These are phyloP conservation scores for Ilyonectria sp. DNA, from an alignment of 2,329 filamentous ascomycete species.

Conservation along the genomic window DNA sequence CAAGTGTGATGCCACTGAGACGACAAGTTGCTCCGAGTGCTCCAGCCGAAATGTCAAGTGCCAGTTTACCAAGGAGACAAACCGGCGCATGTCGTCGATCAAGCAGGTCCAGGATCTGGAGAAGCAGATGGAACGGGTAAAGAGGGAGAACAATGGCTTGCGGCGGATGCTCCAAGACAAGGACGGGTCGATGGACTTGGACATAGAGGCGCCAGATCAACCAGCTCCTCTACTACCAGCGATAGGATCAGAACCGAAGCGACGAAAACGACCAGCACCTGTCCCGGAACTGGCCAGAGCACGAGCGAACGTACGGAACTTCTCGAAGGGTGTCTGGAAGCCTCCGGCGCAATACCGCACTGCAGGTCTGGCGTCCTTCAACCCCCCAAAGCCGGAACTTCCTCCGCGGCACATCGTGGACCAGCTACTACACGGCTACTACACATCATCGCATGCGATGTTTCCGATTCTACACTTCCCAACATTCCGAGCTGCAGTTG, in stretches of 20 bases:
- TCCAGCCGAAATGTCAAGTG: slow-evolving; percentile 97
- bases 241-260: slow-evolving; percentile 76
- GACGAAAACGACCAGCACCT: slow-evolving; percentile 72
- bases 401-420: slow-evolving; percentile 81
- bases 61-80: slow-evolving; percentile 99
- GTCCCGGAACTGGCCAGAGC: slow-evolving; percentile 81
- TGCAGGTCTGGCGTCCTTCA: slow-evolving; percentile 63
- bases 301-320: slow-evolving; percentile 79
- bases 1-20: slow-evolving; percentile 97
- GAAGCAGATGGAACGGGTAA: slow-evolving; percentile 86
- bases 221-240: slow-evolving; percentile 72
- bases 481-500: slow-evolving; percentile 82
- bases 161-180: slow-evolving; percentile 73
- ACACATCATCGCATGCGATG: slow-evolving; percentile 81
- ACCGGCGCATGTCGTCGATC: slow-evolving; percentile 98
- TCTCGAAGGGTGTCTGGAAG: slow-evolving; percentile 85
- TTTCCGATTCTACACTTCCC: slow-evolving; percentile 93
- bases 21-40: slow-evolving; percentile 96
- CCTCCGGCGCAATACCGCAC: slow-evolving; percentile 78
- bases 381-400: slow-evolving; percentile 72
- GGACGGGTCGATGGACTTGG: slow-evolving; percentile 66
- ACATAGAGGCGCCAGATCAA: slow-evolving; percentile 64
- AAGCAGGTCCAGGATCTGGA: slow-evolving; percentile 99
- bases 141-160: slow-evolving; percentile 83
- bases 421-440: slow-evolving; percentile 82